Evolutionary conservation across 176 grass and related monocot species (phyloP).

Genomic region (Rhynchospora pubera): DNA sequence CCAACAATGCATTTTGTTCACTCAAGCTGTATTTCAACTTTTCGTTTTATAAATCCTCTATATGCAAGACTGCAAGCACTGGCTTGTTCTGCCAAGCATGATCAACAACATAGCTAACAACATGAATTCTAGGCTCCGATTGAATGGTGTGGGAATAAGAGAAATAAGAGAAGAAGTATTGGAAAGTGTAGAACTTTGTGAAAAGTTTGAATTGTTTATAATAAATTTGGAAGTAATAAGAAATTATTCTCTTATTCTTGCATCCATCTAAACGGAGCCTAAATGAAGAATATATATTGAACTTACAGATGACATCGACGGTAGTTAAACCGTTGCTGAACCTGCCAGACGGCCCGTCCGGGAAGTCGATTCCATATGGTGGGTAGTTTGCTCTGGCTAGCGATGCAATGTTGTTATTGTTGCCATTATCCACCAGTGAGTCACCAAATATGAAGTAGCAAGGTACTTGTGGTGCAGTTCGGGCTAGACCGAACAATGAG

Average conservation of each 20-base stretch:
- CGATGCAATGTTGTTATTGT: constrained; percentile 80
- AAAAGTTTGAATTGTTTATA: too few relatives aligned
- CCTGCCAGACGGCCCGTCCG: constrained; percentile 54
- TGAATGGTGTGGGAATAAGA: too few relatives aligned
- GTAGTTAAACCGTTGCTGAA: constrained; percentile 88
- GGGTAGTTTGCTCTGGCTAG: constrained; percentile 78
- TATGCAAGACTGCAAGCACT: not conserved
- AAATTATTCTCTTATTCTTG: too few relatives aligned
- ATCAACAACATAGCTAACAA: not conserved
- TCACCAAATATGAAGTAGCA: constrained; percentile 96
- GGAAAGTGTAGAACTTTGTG: too few relatives aligned
- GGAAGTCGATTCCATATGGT: constrained; percentile 86
- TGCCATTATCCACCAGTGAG: constrained; percentile 88
- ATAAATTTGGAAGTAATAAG: too few relatives aligned
- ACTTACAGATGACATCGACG: constrained; percentile 61
- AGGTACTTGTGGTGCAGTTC: constrained; percentile 47
- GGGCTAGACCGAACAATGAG: constrained; percentile 3
- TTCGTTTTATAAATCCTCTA: not conserved
- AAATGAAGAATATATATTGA: not conserved
- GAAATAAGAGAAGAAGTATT: too few relatives aligned
- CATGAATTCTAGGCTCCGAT: too few relatives aligned
- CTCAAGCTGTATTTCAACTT: not conserved
- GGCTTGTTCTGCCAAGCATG: not conserved
- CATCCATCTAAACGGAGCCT: too few relatives aligned
- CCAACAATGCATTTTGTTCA: not conserved